Base-by-base conservation (phyloP, 2,329 filamentous ascomycete genomes). In the Colletotrichum acutatum region DNA sequence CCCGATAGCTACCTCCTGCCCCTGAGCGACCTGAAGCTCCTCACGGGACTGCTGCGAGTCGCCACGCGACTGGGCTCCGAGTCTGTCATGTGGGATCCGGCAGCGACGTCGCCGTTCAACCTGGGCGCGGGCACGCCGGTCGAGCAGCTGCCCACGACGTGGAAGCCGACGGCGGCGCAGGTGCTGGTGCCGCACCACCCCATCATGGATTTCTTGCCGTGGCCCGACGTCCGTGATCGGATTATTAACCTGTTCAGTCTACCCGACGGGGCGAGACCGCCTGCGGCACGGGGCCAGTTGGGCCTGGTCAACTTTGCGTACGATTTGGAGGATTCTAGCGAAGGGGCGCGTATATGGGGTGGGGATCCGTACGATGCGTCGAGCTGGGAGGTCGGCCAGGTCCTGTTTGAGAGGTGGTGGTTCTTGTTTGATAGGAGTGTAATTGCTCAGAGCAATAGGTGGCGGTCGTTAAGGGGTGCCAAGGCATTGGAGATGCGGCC, bases 401-500 rank as follows among this genome's bases (percentile, higher is more conserved):
- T 84, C n/a, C 79, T 90, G 26, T 90, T 90, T 78, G 84, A 87
- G 78, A 83, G 85, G 53, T 91, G 89, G 89, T 91, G 88, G 88
- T 91, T 89, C 79, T 79, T 89, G 46, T 87, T 91, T 77, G 89
- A 91, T 76, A 78, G 83, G 9, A 81, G 82, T 12, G 84, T 90
- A 19, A 79, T 91, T n/a, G 84, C 86, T 57, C 84, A 83, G 65
- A 89, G 88, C 76, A 90, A 91, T 78, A 80, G 83, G 63, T 84
- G 85, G 83, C 83, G 89, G 74, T 81, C 76, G 65, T 76, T 84
- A 66, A 83, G 88, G 66, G 89, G 88, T 0, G 83, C 85, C 5
- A 66, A 69, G 32, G 28, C 58, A 30, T 58, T 75, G 59, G 66
- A 62, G 46, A 30, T 75, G 72, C 37, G 34, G 62, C 42, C 34